Conservation (phyloP, 2,329 filamentous ascomycete genomes). For the Camillea tinctor region DNA sequence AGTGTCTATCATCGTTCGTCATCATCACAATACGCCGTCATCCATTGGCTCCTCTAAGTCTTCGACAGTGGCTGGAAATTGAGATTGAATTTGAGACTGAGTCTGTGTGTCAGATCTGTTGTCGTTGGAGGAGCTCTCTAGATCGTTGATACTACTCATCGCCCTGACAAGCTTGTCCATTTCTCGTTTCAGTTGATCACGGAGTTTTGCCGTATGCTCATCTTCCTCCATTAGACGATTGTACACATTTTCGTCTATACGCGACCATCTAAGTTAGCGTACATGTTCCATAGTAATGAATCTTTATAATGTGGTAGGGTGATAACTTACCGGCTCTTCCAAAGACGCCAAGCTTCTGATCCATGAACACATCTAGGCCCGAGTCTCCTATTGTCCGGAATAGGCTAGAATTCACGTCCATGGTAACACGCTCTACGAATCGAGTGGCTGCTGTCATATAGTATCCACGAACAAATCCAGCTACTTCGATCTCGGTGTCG, state of each 20-base stretch:
- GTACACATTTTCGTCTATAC: conserved; percentile 36
- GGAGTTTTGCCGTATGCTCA: conserved; percentile 38
- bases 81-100: too few species aligned
- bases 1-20: background rate
- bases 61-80: background rate
- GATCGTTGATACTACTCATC: conserved; percentile 43
- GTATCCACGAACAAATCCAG: conserved; percentile 65
- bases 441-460: conserved; percentile 65
- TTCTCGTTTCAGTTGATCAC: conserved; percentile 43
- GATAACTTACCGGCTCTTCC: conserved; percentile 26
- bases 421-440: conserved; percentile 55
- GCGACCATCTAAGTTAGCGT: background rate
- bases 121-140: conserved; percentile 37
- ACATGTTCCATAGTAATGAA: conserved; percentile 5
- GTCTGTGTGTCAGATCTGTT: conserved; percentile 12
- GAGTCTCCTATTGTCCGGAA: conserved; percentile 26
- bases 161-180: conserved; percentile 47
- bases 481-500: conserved; percentile 57
- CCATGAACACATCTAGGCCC: conserved; percentile 25
- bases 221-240: conserved; percentile 50
- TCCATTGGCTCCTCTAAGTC: conserved; percentile 18
- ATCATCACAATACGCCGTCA: conserved; percentile 11
- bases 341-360: conserved; percentile 27
- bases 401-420: conserved; percentile 31
- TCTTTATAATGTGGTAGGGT: background rate